A percentile compares a stretch with the other conserved stretches of the same genome.
These are phyloP conservation scores for Gossypium anomalum DNA, from an alignment of 345 rosid species.

Conservation along the genomic window DNA sequence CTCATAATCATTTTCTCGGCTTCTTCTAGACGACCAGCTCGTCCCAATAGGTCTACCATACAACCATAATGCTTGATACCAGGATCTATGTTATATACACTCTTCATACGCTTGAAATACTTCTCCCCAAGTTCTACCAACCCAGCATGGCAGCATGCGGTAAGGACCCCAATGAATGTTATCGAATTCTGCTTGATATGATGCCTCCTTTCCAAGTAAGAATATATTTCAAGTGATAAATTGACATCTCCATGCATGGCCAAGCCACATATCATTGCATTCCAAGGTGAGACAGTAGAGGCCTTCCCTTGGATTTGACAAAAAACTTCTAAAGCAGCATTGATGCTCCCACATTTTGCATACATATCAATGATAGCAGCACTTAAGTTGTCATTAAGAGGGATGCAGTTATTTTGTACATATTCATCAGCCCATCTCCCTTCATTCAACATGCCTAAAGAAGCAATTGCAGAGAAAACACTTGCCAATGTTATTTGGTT, in stretches of 20 bases:
- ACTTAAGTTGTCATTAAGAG: constrained; percentile 56
- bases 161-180: neutral
- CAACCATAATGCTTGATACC: neutral
- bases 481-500: constrained; percentile 80
- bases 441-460: constrained; percentile 52
- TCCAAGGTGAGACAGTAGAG: constrained; percentile 70
- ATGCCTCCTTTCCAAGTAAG: neutral
- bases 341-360: constrained; percentile 82
- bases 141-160: neutral
- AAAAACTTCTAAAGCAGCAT: constrained; percentile 44
- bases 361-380: constrained; percentile 90
- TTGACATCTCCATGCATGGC: neutral
- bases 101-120: neutral
- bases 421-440: constrained; percentile 61
- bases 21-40: neutral
- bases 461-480: constrained; percentile 64
- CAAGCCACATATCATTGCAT: constrained; percentile 17
- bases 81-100: neutral
- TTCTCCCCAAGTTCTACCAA: neutral
- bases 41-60: neutral
- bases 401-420: constrained; percentile 36
- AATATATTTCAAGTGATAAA: neutral
- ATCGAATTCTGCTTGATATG: neutral
- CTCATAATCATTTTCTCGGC: neutral
- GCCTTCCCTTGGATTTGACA: constrained; percentile 35